Evolutionary conservation across 768 basidiomycete species (phyloP).

Genomic region (Clitopilus passeckerianus): DNA sequence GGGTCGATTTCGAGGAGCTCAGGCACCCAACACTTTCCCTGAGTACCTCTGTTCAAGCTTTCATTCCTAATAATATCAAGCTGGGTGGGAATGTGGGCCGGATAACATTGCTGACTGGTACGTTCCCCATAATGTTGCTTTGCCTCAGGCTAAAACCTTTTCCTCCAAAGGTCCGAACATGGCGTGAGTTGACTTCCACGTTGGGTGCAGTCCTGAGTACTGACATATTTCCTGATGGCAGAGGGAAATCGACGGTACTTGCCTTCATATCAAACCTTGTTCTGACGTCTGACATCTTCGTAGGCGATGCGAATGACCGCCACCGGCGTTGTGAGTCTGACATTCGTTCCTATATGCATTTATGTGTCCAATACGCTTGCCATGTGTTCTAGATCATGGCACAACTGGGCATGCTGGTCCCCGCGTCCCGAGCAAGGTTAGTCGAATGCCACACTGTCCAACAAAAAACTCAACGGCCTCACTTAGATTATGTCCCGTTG

Average conservation of each 20-base stretch:
- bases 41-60: slow-evolving; percentile 56
- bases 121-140: slow-evolving; percentile 14
- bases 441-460: slow-evolving; percentile 9
- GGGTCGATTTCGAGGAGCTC: slow-evolving; percentile 83
- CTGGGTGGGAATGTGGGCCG: slow-evolving; percentile 73
- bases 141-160: neutral
- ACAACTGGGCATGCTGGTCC: slow-evolving; percentile 93
- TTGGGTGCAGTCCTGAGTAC: neutral
- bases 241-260: slow-evolving; percentile 73
- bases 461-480: neutral
- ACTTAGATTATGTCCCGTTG: slow-evolving; percentile 77
- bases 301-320: slow-evolving; percentile 95
- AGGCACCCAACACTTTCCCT: slow-evolving; percentile 84
- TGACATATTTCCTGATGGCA: slow-evolving; percentile 17
- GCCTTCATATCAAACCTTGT: neutral
- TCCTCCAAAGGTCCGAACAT: slow-evolving; percentile 67
- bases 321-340: slow-evolving; percentile 66
- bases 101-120: slow-evolving; percentile 84
- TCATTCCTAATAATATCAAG: slow-evolving; percentile 92
- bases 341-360: neutral
- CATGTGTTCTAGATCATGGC: slow-evolving; percentile 67
- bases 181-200: slow-evolving; percentile 51
- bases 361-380: neutral
- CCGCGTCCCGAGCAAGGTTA: slow-evolving; percentile 75
- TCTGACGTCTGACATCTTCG: slow-evolving; percentile 1